These are phyloP conservation scores for Ceratorhiza oryzae-sativae DNA, from an alignment of 1,284 basidiomycete species.

Conservation along the genomic window DNA sequence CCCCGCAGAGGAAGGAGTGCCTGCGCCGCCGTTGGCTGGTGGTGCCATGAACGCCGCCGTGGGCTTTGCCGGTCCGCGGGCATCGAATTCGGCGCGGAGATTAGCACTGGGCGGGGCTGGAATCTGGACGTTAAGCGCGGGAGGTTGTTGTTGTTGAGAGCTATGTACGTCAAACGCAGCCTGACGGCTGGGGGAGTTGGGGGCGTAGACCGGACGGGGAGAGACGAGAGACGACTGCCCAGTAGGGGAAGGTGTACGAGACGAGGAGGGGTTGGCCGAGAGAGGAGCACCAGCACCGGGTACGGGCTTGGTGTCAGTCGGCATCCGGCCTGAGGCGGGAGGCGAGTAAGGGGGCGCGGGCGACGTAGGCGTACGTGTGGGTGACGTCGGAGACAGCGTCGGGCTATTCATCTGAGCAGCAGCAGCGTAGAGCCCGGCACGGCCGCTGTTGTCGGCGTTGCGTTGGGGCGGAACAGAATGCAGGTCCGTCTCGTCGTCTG, in stretches of 20 bases:
- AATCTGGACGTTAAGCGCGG: constrained; percentile 16
- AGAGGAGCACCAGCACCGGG: background rate
- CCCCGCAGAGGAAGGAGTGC: constrained; percentile 40
- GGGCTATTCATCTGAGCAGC: constrained; percentile 23
- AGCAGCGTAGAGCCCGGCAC: constrained; percentile 21
- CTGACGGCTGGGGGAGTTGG: constrained; percentile 30
- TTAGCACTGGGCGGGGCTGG: constrained; percentile 29
- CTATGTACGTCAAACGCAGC: constrained; percentile 33
- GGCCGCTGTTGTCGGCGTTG: constrained; percentile 33
- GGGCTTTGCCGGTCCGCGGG: constrained; percentile 19
- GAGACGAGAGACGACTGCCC: constrained; percentile 19
- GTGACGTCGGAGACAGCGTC: constrained; percentile 11
- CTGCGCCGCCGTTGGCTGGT: constrained; percentile 30
- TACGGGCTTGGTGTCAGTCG: constrained; percentile 1
- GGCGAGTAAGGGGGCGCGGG: constrained; percentile 37
- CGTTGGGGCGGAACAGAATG: constrained; percentile 25
- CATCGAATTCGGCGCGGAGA: constrained; percentile 32
- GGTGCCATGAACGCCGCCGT: constrained; percentile 36
- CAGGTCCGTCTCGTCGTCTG: constrained; percentile 48
- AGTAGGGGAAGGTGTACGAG: background rate
- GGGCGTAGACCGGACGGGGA: constrained; percentile 31
- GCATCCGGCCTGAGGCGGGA: constrained; percentile 16
- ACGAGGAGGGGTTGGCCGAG: background rate
- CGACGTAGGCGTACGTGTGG: constrained; percentile 28
- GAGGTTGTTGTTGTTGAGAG: background rate